A percentile compares a stretch with the other conserved stretches of the same genome.
These are phyloP conservation scores for Carex littledalei DNA, from an alignment of 176 grass and related monocot genomes.

Conservation along the genomic window DNA sequence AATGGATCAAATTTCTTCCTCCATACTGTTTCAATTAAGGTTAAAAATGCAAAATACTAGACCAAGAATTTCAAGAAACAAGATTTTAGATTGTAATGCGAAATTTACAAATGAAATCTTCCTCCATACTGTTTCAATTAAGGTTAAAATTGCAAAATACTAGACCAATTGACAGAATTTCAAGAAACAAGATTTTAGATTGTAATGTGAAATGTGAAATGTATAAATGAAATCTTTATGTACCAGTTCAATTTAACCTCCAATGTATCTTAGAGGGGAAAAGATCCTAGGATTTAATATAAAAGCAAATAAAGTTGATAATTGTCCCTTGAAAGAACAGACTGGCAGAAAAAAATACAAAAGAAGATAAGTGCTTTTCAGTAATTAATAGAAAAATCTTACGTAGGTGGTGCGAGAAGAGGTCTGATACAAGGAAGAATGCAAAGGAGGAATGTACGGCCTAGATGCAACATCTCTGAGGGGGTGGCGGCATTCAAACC, in stretches of 20 bases:
- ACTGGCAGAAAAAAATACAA: too few relatives aligned
- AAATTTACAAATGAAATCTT: too few relatives aligned
- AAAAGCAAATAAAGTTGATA: background rate
- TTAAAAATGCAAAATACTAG: background rate
- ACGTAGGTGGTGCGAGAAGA: constrained; percentile 20
- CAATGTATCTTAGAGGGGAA: background rate
- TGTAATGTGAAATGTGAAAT: background rate
- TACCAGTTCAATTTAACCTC: background rate
- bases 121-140: background rate
- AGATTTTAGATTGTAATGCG: too few relatives aligned
- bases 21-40: background rate
- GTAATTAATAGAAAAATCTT: background rate
- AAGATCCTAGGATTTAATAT: background rate
- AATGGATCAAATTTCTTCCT: background rate
- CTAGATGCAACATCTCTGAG: constrained; percentile 21
- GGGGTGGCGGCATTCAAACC: constrained; percentile 16
- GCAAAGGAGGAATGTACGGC: constrained; percentile 40
- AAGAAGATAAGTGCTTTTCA: too few relatives aligned
- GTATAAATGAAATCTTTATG: background rate
- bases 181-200: background rate
- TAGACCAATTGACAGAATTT: background rate
- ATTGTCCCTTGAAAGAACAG: background rate
- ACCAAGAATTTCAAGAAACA: too few relatives aligned
- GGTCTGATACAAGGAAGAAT: constrained; percentile 10
- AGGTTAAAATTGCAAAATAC: background rate